Percentiles rank a stretch among this genome's conserved stretches.
Evolutionary conservation across 257 asterid species (phyloP).

Genomic region (Apocynum venetum): DNA sequence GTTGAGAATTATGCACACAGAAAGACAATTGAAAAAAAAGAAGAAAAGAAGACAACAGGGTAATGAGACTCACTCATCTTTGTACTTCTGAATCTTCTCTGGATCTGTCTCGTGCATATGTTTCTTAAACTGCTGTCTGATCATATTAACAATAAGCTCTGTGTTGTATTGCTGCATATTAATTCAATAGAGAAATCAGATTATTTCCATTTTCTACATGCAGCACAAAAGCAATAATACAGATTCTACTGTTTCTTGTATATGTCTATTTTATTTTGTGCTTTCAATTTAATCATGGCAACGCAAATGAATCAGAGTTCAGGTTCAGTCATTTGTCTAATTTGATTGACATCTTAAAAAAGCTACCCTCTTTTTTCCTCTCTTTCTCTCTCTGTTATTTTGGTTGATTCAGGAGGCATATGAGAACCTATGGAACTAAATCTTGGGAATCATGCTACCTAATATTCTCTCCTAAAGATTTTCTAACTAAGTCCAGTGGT

Average conservation of each 20-base stretch:
- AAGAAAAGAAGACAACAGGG: neutral
- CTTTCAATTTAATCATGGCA: neutral
- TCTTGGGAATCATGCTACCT: too few relatives aligned
- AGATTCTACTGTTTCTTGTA: neutral
- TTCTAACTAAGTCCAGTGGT: too few relatives aligned
- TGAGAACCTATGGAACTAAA: too few relatives aligned
- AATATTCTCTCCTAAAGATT: too few relatives aligned
- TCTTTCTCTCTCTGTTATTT: too few relatives aligned
- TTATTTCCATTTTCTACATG: neutral
- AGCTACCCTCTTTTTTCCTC: neutral
- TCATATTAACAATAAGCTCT: conserved; percentile 65
- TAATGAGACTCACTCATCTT: conserved; percentile 67
- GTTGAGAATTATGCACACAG: neutral
- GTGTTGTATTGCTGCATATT: conserved; percentile 74
- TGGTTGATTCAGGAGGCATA: too few relatives aligned
- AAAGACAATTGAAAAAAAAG: neutral
- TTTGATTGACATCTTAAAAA: neutral
- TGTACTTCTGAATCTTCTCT: conserved; percentile 73
- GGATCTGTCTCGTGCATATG: conserved; percentile 89
- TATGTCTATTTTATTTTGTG: neutral
- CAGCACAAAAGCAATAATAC: neutral
- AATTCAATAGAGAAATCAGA: neutral
- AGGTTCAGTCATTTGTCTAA: neutral
- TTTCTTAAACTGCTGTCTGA: conserved; percentile 79
- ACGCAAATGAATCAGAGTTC: neutral